A percentile compares a stretch with the other conserved stretches of the same genome.
Conservation (phyloP, 805 yeast species). For the Maudiozyma serrabonitensis region DNA sequence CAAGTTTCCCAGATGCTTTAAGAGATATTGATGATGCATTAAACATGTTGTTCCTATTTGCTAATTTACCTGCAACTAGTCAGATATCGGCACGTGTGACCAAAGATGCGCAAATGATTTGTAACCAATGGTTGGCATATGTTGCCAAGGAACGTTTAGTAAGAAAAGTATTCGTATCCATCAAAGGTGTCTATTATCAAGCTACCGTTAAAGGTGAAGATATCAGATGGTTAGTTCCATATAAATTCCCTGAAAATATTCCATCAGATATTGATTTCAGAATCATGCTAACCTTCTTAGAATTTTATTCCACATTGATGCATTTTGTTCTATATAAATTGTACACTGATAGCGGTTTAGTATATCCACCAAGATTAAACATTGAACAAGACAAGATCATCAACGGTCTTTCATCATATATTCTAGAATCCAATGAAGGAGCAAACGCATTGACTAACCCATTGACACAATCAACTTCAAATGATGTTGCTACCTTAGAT, state of each 20-base stretch:
- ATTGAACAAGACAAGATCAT: constrained; percentile 64
- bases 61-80: constrained; percentile 91
- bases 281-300: constrained; percentile 93
- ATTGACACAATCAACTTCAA: not conserved
- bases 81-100: constrained; percentile 70
- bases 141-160: constrained; percentile 76
- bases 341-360: constrained; percentile 74
- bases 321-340: constrained; percentile 81
- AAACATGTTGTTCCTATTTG: constrained; percentile 87
- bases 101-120: constrained; percentile 75
- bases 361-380: constrained; percentile 86
- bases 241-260: constrained; percentile 90
- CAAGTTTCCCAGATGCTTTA: constrained; percentile 83
- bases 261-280: constrained; percentile 92
- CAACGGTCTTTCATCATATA: constrained; percentile 81
- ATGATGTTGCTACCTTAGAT: constrained; percentile 28
- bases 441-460: constrained; percentile 18
- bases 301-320: constrained; percentile 84
- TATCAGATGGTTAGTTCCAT: constrained; percentile 92
- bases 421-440: constrained; percentile 46
- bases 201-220: constrained; percentile 87
- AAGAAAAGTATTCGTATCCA: constrained; percentile 86
- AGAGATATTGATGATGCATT: constrained; percentile 93
- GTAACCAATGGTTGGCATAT: constrained; percentile 93
- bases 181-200: constrained; percentile 94